Base-by-base conservation (phyloP, 768 basidiomycete species). In the Hygrocybe punicea region DNA sequence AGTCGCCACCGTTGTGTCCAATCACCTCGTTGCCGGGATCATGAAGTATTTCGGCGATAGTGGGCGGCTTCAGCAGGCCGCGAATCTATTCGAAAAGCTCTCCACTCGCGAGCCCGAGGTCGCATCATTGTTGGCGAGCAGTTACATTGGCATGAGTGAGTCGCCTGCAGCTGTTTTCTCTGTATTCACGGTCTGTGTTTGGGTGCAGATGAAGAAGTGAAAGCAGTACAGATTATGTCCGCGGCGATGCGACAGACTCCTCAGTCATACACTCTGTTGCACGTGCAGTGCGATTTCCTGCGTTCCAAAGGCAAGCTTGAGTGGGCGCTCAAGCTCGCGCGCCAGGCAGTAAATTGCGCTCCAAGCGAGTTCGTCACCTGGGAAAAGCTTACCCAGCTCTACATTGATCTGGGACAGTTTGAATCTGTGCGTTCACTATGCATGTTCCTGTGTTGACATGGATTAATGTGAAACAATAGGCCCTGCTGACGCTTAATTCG, bases 281-380 rank as follows among this genome's bases (percentile, higher is more conserved):
- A 98, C 67, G 89, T 84, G 2, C 96, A 99, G 71, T 93, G 91
- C 67, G 95, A 98, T 68, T 95, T 98, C 68, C 77, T 99, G 33
- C 84, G 91, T 1, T 84, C 84, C 0, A 98, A 98, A 67, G 88
- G 87, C 49, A 87, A 87, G 65, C 69, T 78, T 36, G 89, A 89
- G 29, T 98, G 93, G 92, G 95, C 95, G 0, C 79, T 95, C 56
- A 89, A 92, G 67, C 76, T 99, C 36, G 96, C 96, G 0, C 83
- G 84, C 60, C 92, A 98, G 66, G 97, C 97, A 1, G 97, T 98
- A 68, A 98, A 98, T 63, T 96, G 94, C 62, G 97, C 97, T 0
- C 97, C 97, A 6, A 94, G 91, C 76, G 97, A 99, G 70, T 98
- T 99, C 62, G 91, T 97, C 17, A 98, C 96, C 0, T 99, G 97